Evolutionary conservation across 2,329 filamentous ascomycete species (phyloP), one percentile per base, ranked within the genome.

Genomic region (Verticillium tricorpus): DNA sequence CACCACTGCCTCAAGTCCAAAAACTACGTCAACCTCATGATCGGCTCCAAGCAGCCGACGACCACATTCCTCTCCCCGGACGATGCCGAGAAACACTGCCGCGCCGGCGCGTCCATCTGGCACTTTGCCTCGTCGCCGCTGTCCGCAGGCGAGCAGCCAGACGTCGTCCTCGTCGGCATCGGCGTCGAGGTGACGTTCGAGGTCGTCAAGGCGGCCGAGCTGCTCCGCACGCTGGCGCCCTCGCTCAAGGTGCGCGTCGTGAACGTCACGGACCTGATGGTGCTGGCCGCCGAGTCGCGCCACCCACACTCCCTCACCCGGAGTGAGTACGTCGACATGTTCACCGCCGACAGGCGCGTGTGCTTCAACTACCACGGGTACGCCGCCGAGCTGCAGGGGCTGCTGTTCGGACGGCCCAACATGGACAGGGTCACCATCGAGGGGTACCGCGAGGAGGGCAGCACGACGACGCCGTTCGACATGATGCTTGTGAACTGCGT

Each of bases 301-400:
- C 87, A 90, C 64, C 86, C 86, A 0, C 86, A 89, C 66, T 78
- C 84, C 0, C 73, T 90, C 40, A 78, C 74, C 0, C 72, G 74
- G 3, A 74, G 81, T 1, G 78, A 77, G 0, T 90, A 89, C 67
- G 70, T 78, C 25, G 75, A 79, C 3, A 72, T 89, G 37, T 89
- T 89, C 69, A 88, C 86, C 0, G 61, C 72, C 0, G 81, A 89
- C 65, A 76, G 71, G 28, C 78, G 80, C 0, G 76, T 89, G 6
- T 80, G 85, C 69, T 87, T 90, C 75, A 89, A 89, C 71, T 90
- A 89, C 68, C 87, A 90, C 66, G 87, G 87, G 12, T 89, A 90
- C 66, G 72, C 79, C 5, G 78, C 80, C 1, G 86, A 89, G 69
- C 71, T 90, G 61, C 81, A 84, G 62, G 86, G 86, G 0, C 69